A percentile compares a stretch with the other conserved stretches of the same genome.
phyloP scores from a whole-genome alignment of 352 stramenopile genomes.

The Detonula confervacea region DNA sequence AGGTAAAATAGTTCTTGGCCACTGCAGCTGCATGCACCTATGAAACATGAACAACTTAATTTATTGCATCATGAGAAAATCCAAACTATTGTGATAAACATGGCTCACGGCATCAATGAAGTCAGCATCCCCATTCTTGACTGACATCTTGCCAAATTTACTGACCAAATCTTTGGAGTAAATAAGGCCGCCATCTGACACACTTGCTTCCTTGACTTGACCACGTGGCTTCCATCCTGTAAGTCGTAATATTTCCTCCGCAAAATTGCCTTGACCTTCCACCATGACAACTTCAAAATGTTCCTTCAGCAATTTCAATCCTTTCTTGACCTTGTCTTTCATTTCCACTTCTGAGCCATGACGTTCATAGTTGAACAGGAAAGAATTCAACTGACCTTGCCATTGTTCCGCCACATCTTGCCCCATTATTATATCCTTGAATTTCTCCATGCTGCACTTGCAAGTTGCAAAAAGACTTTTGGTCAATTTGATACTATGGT shows the following conservation, averaged over 20 bases:
- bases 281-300: constrained; percentile 47
- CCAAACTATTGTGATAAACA: constrained; percentile 41
- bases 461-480: constrained; percentile 33
- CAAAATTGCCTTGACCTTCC: constrained; percentile 26
- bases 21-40: no score
- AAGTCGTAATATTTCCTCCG: constrained; percentile 28
- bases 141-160: constrained; percentile 30
- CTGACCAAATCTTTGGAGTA: constrained; percentile 49
- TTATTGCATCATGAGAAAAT: constrained; percentile 16
- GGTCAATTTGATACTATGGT: constrained; percentile 41
- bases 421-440: constrained; percentile 23
- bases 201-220: not conserved
- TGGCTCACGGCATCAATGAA: constrained; percentile 53
- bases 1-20: no score
- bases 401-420: constrained; percentile 7
- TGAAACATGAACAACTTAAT: no score
- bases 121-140: constrained; percentile 48
- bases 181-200: constrained; percentile 15
- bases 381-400: constrained; percentile 45
- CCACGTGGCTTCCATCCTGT: constrained; percentile 30
- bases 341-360: constrained; percentile 11
- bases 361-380: constrained; percentile 32
- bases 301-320: constrained; percentile 26
- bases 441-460: constrained; percentile 31
- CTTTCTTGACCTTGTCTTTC: constrained; percentile 32